Evolutionary conservation across 495 filamentous ascomycete species (phyloP).

Genomic region (Aspergillus hancockii): DNA sequence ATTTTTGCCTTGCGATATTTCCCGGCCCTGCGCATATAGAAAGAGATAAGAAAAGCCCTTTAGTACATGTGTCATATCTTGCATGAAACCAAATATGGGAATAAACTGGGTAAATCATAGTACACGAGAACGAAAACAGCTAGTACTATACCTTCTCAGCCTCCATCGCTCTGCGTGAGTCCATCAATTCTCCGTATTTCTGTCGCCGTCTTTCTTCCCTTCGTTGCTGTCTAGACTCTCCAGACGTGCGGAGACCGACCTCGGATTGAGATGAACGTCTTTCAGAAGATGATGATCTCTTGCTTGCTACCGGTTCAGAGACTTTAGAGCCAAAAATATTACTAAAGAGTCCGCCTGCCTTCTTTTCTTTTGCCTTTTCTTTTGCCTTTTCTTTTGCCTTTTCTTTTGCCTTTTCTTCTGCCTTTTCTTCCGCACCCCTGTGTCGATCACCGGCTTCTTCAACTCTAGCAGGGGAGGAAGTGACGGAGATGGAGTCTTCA

Average conservation of each 20-base stretch:
- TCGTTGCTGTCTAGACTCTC: slow-evolving; percentile 42
- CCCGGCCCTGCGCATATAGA: slow-evolving; percentile 42
- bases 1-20: slow-evolving; percentile 33
- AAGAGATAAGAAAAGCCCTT: slow-evolving; percentile 33
- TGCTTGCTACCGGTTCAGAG: slow-evolving; percentile 33
- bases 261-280: slow-evolving; percentile 40
- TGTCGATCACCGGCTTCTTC: slow-evolving; percentile 33
- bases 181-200: slow-evolving; percentile 39
- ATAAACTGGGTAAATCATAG: slow-evolving; percentile 27
- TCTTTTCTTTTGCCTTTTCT: slow-evolving; percentile 33
- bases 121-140: slow-evolving; percentile 35
- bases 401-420: slow-evolving; percentile 27
- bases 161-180: slow-evolving; percentile 31
- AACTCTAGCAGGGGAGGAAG: slow-evolving; percentile 36
- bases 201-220: slow-evolving; percentile 44
- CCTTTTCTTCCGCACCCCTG: slow-evolving; percentile 33
- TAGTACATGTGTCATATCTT: slow-evolving; percentile 36
- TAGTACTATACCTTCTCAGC: slow-evolving; percentile 52
- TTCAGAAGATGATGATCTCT: slow-evolving; percentile 36
- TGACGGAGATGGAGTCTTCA: slow-evolving; percentile 37
- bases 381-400: slow-evolving; percentile 34
- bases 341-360: slow-evolving; percentile 37
- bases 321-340: slow-evolving; percentile 42
- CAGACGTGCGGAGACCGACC: slow-evolving; percentile 27
- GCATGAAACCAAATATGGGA: slow-evolving; percentile 15